phyloP scores from a whole-genome alignment of 2,329 filamentous ascomycete genomes.

The Erysiphe pulchra region DNA sequence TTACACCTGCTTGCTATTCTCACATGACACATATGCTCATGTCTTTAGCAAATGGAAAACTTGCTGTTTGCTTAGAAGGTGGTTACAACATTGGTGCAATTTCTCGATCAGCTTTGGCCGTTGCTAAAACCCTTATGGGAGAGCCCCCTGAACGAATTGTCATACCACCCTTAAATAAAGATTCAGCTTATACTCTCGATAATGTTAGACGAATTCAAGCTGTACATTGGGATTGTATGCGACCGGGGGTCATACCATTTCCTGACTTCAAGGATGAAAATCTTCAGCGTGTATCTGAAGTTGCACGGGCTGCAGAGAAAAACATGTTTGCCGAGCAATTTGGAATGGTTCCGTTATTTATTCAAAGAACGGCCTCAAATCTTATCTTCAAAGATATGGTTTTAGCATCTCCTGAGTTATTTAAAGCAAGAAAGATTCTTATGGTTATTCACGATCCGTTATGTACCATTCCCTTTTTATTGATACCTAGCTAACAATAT shows the following conservation, averaged over 20 bases:
- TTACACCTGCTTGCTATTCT: conserved; percentile 73
- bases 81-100: conserved; percentile 90
- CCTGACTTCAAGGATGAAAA: conserved; percentile 25
- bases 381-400: conserved; percentile 71
- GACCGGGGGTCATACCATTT: conserved; percentile 34
- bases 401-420: conserved; percentile 49
- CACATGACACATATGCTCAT: conserved; percentile 99
- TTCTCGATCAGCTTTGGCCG: conserved; percentile 72
- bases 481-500: conserved; percentile 1
- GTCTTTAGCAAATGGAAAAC: conserved; percentile 69
- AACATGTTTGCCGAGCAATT: conserved; percentile 44
- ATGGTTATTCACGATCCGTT: conserved; percentile 81
- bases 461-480: conserved; percentile 14
- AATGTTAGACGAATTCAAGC: conserved; percentile 34
- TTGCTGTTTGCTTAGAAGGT: conserved; percentile 82
- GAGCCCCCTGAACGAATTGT: conserved; percentile 49
- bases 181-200: conserved; percentile 28
- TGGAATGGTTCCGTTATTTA: conserved; percentile 55
- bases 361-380: conserved; percentile 47
- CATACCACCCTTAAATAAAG: conserved; percentile 29
- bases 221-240: conserved; percentile 71
- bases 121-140: conserved; percentile 82
- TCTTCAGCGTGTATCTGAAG: conserved; percentile 45
- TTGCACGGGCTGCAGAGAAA: conserved; percentile 54
- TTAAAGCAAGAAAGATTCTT: conserved; percentile 40